These are phyloP conservation scores for Przewalskia tangutica DNA, from an alignment of 257 asterid genomes.

Conservation along the genomic window DNA sequence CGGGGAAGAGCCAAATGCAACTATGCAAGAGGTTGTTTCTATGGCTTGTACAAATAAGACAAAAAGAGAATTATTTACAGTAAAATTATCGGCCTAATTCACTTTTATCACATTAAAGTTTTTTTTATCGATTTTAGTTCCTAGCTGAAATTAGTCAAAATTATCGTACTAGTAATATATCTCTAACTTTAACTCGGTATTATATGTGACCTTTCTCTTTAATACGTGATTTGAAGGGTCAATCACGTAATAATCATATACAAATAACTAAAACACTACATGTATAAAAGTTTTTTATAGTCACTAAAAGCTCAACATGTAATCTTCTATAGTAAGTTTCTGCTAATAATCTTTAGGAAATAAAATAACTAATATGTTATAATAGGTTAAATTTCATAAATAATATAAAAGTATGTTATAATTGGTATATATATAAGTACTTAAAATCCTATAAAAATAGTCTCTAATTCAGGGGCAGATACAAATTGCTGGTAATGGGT, in stretches of 20 bases:
- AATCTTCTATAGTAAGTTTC: not conserved
- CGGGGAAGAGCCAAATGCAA: too few relatives aligned
- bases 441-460: not conserved
- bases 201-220: not conserved
- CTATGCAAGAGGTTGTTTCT: too few relatives aligned
- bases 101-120: not conserved
- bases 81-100: not conserved
- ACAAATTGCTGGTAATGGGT: not conserved
- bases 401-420: not conserved
- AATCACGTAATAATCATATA: not conserved
- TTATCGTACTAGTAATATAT: not conserved
- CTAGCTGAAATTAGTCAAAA: not conserved
- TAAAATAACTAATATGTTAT: not conserved
- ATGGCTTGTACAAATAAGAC: not conserved
- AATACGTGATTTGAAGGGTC: not conserved
- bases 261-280: not conserved
- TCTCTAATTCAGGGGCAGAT: not conserved
- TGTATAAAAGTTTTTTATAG: too few relatives aligned
- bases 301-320: not conserved
- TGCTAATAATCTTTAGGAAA: not conserved
- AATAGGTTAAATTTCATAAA: not conserved
- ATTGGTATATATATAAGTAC: not conserved
- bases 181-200: not conserved
- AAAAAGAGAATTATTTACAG: not conserved
- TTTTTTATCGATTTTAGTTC: not conserved